Base-by-base conservation (phyloP, 345 rosid species). In the Arabidopsis arenosa region DNA sequence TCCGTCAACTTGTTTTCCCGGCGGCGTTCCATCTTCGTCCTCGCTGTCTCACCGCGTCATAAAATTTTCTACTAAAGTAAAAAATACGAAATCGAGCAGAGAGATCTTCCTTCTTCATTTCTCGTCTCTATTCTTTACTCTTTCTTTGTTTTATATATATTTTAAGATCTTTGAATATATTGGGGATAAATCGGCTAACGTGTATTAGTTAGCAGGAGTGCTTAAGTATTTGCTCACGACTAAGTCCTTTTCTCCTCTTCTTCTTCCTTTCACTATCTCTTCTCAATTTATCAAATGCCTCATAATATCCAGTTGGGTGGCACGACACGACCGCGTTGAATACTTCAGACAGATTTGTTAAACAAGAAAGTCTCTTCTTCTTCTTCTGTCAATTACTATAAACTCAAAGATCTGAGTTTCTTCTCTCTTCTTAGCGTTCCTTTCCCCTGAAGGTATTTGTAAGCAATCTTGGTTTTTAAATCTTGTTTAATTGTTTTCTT, bases 221-320 rank as follows among this genome's bases (percentile, higher is more conserved):
- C 84, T 81, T 10, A 69, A 63, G 72, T 80, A 74, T 57, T 70
- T 78, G 79, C 72, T 82, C 83, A 74, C 86, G 81, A 85, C 84
- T 74, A 61, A 76, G 87, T 85, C 85, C 56, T 6, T 70, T 10
- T 69, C 63, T 74, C 73, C 1, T 37, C 51, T 9, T 26, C 44
- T 56, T 32, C 52, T 32, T 70, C 39, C 75, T 74, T 48, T 74
- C 80, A 54, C 61, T 56, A 47, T 63, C 75, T 1, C 61, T 64
- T 64, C 62, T 70, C 61, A 40, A 47, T 30, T 71, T 72, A 43
- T 72, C 77, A 57, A 72, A 71, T 77, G 68, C 52, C 5, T 54
- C 73, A 59, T 49, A 49, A 66, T 72, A 57, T 48, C 73, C 57
- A 78, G 68, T 78, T 78, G 73, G 68, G 26, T 72, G 15, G 41